These are phyloP conservation scores for Aureobasidium namibiae DNA, from an alignment of 2,329 filamentous ascomycete genomes.

Conservation along the genomic window DNA sequence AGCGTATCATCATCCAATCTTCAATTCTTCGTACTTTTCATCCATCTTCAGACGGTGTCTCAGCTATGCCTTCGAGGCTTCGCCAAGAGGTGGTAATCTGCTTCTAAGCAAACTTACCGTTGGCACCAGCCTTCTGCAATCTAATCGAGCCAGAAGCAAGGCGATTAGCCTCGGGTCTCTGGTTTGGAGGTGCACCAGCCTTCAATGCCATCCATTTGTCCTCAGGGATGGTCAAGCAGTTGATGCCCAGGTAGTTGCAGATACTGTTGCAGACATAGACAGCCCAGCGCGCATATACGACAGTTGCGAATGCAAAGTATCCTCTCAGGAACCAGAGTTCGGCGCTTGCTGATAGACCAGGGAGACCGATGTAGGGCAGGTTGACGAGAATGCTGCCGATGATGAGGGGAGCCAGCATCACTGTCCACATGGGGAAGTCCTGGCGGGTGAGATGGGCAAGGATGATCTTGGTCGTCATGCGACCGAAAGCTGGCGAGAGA, in stretches of 20 bases:
- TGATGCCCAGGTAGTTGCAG: slow-evolving; percentile 86
- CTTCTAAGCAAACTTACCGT: slow-evolving; percentile 5
- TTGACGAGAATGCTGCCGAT: slow-evolving; percentile 78
- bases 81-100: background rate
- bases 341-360: slow-evolving; percentile 48
- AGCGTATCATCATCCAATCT: slow-evolving; percentile 8
- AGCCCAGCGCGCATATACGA: slow-evolving; percentile 93
- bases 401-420: slow-evolving; percentile 79
- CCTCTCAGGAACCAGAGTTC: slow-evolving; percentile 77
- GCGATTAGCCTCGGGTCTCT: background rate
- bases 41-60: background rate
- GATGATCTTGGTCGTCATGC: slow-evolving; percentile 99
- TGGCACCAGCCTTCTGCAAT: slow-evolving; percentile 1
- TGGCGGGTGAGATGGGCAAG: slow-evolving; percentile 88
- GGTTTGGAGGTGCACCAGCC: background rate
- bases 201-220: slow-evolving; percentile 22
- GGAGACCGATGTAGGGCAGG: slow-evolving; percentile 66
- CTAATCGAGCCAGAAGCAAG: background rate
- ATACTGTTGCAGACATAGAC: slow-evolving; percentile 84
- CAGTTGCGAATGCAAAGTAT: slow-evolving; percentile 73
- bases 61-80: background rate
- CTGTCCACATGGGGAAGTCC: slow-evolving; percentile 93
- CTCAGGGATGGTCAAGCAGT: slow-evolving; percentile 72
- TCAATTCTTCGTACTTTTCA: background rate
- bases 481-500: slow-evolving; percentile 93